Evolutionary conservation across 306 rosid genomes (phyloP), one percentile per base, ranked within the genome.

Genomic region (Lathyrus sativus): DNA sequence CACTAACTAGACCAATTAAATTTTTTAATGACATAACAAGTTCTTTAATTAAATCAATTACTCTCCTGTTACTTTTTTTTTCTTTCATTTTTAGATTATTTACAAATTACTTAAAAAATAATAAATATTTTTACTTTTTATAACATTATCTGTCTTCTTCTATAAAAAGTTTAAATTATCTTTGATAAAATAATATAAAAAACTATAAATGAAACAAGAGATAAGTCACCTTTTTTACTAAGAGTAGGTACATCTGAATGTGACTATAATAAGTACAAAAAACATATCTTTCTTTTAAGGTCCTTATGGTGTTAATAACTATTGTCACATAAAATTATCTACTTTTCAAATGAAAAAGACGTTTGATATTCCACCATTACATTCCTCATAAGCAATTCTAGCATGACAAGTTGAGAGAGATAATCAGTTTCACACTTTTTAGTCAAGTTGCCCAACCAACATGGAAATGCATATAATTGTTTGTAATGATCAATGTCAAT

Each of bases 391-490:
- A 18, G 33, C 55, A 11, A 46, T 57, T 66, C 41, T 29, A 67
- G 39, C 31, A 49, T 59, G 74, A 43, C 65, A 44, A 70, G 41
- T 74, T 48, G 62, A 64, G 67, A 72, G 26, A 58, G 41, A 11
- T 62, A 44, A 31, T 50, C 62, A 38, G 29, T 72, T 67, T 55
- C 74, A 43, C 62, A 53, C 59, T 39, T 75, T 76, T 55, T 17
- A 54, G 73, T 71, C 81, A 77, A 81, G 76, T 75, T 78, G 79
- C 75, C 83, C 83, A 15, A 72, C 44, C 71, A 53, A 19, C 75
- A 72, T 72, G 83, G 62, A 74, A 13, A 18, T 48, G 17, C 50
- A 69, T 13, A 61, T 45, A 53, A 10, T 18, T 39, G 33, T 61
- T 51, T 8, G 15, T 31, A 68, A 79, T 22, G 24, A 22, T 68